Conservation (phyloP, 345 rosid species). For the Cardiospermum halicacabum region DNA sequence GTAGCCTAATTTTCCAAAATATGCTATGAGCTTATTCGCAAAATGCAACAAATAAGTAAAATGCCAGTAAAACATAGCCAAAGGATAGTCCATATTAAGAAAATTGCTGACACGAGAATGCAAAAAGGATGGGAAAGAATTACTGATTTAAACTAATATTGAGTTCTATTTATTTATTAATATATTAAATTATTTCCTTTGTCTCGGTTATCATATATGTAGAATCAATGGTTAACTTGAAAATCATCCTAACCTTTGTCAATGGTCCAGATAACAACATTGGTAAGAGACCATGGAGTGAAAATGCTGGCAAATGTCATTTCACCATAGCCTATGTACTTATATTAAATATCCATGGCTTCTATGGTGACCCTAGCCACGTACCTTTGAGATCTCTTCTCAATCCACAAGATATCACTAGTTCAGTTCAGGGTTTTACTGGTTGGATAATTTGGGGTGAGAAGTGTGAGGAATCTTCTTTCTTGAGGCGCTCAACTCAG, state of each 20-base stretch:
- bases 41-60: too few relatives aligned
- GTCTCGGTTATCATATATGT: not conserved
- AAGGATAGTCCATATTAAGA: too few relatives aligned
- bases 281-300: constrained; percentile 69
- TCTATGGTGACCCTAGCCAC: constrained; percentile 29
- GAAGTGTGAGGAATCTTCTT: constrained; percentile 57
- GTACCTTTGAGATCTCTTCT: constrained; percentile 42
- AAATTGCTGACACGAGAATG: too few relatives aligned
- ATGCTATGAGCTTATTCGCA: too few relatives aligned
- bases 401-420: constrained; percentile 46
- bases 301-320: constrained; percentile 72
- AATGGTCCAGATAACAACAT: constrained; percentile 52
- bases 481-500: constrained; percentile 64
- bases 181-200: too few relatives aligned
- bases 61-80: too few relatives aligned
- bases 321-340: constrained; percentile 76
- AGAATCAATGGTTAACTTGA: constrained; percentile 2
- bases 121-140: too few relatives aligned
- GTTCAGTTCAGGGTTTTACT: constrained; percentile 51
- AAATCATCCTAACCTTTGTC: constrained; percentile 10
- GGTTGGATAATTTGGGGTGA: constrained; percentile 85
- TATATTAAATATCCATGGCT: constrained; percentile 35
- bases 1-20: too few relatives aligned
- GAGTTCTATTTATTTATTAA: too few relatives aligned
- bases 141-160: too few relatives aligned